phyloP scores from a whole-genome alignment of 129 eudicot species.

The Tagetes patula region DNA sequence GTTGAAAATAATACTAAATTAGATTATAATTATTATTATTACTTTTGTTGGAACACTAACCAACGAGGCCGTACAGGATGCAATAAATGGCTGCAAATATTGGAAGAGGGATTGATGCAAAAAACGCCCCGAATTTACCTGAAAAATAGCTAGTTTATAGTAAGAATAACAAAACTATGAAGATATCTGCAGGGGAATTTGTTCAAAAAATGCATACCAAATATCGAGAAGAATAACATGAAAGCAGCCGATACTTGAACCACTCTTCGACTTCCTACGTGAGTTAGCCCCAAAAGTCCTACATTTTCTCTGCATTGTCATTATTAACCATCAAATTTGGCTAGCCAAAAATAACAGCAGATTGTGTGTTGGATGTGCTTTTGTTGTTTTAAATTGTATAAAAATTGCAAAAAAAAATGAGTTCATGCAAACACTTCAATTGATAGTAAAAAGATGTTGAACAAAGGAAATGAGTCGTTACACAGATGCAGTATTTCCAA shows the following conservation, averaged over 20 bases:
- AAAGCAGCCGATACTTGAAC: constrained; percentile 88
- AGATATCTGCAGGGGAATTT: background rate
- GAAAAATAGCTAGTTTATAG: constrained; percentile 28
- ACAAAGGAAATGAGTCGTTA: constrained; percentile 32
- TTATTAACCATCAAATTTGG: background rate
- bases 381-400: background rate
- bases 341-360: background rate
- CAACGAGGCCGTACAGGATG: constrained; percentile 81
- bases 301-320: constrained; percentile 76
- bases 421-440: background rate
- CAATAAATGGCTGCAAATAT: constrained; percentile 93
- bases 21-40: background rate
- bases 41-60: constrained; percentile 41
- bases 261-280: constrained; percentile 96
- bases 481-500: constrained; percentile 90
- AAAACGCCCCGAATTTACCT: constrained; percentile 97
- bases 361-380: background rate
- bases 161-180: background rate
- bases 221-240: constrained; percentile 97
- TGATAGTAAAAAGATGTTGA: background rate
- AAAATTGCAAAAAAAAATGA: background rate
- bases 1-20: background rate
- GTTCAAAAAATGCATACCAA: constrained; percentile 48
- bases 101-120: constrained; percentile 88
- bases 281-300: constrained; percentile 91